Evolutionary conservation across 2,329 filamentous ascomycete species (phyloP), one percentile per base, ranked within the genome.

Genomic region (Talaromyces sp.): DNA sequence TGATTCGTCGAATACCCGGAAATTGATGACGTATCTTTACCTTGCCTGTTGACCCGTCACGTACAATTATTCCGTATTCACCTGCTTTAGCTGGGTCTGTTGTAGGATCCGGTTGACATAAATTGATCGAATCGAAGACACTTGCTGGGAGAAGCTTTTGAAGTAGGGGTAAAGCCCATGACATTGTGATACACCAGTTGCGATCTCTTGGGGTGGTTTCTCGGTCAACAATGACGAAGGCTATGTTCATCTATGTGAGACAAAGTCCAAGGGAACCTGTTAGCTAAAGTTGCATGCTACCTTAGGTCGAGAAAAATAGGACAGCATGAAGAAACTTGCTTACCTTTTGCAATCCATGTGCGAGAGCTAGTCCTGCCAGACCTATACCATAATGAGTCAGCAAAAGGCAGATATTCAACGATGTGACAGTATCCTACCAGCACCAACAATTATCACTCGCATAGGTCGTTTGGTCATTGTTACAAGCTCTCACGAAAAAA

Each of bases 371-470:
- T 10, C 62, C 56, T 6, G 45, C 62, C 2, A 64, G 62, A 7
- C 56, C 62, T 60, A n/a, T 52, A 4, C 10, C 22, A 41, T 13
- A 3, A 27, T 50, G 13, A n/a, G 47, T 50, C 11, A 50, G 22
- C 13, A 4, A 50, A 16, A 8, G 8, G 11, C n/a, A 27, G 14
- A 9, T 14, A 27, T 31, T 31, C 22, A 4, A 16, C 13, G 47
- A 50, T 27, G n/a, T 27, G 3, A 27, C 13, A 31, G 22, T 59
- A 14, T 7, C 56, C 11, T 52, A 60, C 62, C 62, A 37, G 62
- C 56, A 27, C 56, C 62, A 14, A 64, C 62, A 14, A 64, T 50
- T 56, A 64, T 64, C 1, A 64, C 62, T 22, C 62, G 62, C 56
- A 59, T 63, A 14, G 62, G n/a, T 10, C n/a, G 16, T 47, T 60